Evolutionary conservation across 1,284 basidiomycete species (phyloP).

Genomic region (Phellopilus nigrolimitatus): DNA sequence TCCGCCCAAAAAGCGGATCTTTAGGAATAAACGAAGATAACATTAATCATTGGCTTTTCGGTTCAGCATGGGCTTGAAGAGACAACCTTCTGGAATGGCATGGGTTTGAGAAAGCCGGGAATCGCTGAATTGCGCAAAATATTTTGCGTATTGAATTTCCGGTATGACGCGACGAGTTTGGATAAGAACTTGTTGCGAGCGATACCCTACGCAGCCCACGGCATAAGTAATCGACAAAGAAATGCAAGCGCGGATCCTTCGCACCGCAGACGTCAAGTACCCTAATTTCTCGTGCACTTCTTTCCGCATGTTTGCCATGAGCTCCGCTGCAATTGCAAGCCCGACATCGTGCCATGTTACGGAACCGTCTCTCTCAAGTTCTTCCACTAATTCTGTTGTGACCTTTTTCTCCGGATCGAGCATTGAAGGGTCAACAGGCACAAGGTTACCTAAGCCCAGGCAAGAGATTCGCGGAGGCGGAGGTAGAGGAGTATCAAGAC

Average conservation of each 20-base stretch:
- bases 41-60: conserved; percentile 25
- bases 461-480: conserved; percentile 67
- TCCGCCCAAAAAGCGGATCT: conserved; percentile 95
- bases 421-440: conserved; percentile 53
- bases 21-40: conserved; percentile 32
- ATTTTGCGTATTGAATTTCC: conserved; percentile 86
- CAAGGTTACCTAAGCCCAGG: conserved; percentile 62
- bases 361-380: conserved; percentile 32
- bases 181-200: conserved; percentile 92
- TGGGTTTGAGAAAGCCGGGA: conserved; percentile 72
- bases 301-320: conserved; percentile 75
- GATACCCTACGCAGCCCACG: conserved; percentile 67
- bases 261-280: conserved; percentile 91
- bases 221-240: background rate
- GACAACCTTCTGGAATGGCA: conserved; percentile 82
- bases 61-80: background rate
- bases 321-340: conserved; percentile 81
- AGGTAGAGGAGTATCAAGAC: conserved; percentile 80
- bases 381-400: conserved; percentile 21
- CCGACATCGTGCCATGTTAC: conserved; percentile 91
- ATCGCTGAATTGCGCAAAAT: conserved; percentile 81
- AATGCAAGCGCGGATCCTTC: conserved; percentile 26
- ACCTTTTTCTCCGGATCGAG: conserved; percentile 20
- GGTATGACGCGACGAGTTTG: conserved; percentile 88
- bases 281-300: conserved; percentile 73